These are phyloP conservation scores for Cucumis melo DNA, from an alignment of 306 rosid genomes.

Conservation along the genomic window DNA sequence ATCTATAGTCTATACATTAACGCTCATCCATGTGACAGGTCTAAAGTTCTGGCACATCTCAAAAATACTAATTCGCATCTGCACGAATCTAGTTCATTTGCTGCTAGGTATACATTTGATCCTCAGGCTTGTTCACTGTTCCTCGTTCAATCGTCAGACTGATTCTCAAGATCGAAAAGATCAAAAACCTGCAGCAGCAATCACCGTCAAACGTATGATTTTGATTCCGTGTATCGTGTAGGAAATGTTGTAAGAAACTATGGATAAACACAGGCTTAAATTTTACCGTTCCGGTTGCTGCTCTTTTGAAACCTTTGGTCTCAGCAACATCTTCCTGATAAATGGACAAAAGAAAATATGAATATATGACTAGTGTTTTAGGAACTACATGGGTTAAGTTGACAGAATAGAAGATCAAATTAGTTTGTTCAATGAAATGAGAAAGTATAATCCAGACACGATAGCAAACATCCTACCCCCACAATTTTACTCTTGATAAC, in stretches of 20 bases:
- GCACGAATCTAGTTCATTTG: neutral
- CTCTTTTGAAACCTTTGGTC: constrained; percentile 27
- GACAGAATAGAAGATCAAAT: neutral
- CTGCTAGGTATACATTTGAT: constrained; percentile 20
- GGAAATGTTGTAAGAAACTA: neutral
- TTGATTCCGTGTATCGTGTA: neutral
- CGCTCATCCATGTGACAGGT: neutral
- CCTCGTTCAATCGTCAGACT: constrained; percentile 38
- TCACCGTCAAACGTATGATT: neutral
- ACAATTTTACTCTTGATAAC: neutral
- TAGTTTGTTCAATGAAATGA: neutral
- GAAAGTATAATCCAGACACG: neutral
- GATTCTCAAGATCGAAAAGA: constrained; percentile 27
- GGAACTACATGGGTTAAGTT: neutral
- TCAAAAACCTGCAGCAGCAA: constrained; percentile 42
- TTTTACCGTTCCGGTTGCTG: constrained; percentile 43
- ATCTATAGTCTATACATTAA: neutral
- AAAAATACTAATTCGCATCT: neutral
- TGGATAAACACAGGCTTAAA: constrained; percentile 2
- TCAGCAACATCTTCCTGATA: constrained; percentile 38
- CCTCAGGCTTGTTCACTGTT: constrained; percentile 23
- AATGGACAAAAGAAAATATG: neutral
- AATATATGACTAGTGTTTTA: neutral
- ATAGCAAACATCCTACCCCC: neutral
- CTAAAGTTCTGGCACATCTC: neutral